These are phyloP conservation scores for Phaseolus coccineus DNA, from an alignment of 331 rosid species.

Conservation along the genomic window DNA sequence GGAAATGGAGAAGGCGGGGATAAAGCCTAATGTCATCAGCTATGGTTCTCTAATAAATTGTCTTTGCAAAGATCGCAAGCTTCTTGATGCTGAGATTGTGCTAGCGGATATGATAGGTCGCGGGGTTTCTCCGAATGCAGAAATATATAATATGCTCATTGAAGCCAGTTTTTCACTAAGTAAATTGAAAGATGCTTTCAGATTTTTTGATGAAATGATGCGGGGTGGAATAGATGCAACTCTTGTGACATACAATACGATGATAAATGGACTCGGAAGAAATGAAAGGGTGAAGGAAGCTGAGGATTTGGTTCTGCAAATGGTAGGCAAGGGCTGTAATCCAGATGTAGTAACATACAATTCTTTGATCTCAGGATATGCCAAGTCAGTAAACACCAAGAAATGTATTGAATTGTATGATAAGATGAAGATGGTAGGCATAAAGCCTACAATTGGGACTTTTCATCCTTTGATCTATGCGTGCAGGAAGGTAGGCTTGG, in stretches of 20 bases:
- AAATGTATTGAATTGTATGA: slow-evolving; percentile 72
- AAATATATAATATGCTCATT: slow-evolving; percentile 80
- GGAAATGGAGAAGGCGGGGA: slow-evolving; percentile 76
- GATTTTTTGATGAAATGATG: slow-evolving; percentile 70
- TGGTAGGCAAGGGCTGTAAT: slow-evolving; percentile 53
- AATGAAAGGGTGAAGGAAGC: slow-evolving; percentile 70
- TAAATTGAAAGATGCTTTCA: slow-evolving; percentile 64
- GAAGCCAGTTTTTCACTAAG: slow-evolving; percentile 62
- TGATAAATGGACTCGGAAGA: slow-evolving; percentile 74
- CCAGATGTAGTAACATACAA: slow-evolving; percentile 85
- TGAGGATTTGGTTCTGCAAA: slow-evolving; percentile 59
- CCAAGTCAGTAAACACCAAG: slow-evolving; percentile 53
- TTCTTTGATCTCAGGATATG: slow-evolving; percentile 80
- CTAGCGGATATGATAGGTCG: slow-evolving; percentile 67
- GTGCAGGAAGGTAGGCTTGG: slow-evolving; percentile 61
- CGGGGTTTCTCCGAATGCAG: slow-evolving; percentile 70
- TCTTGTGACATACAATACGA: slow-evolving; percentile 74
- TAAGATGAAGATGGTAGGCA: slow-evolving; percentile 63
- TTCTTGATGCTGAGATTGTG: slow-evolving; percentile 73
- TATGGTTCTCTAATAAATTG: slow-evolving; percentile 79
- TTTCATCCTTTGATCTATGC: slow-evolving; percentile 72
- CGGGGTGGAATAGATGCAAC: slow-evolving; percentile 61
- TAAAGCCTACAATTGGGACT: slow-evolving; percentile 71
- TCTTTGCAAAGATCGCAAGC: slow-evolving; percentile 69
- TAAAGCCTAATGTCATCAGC: slow-evolving; percentile 74